Base-by-base conservation (phyloP, 2,329 filamentous ascomycete genomes). In the Diaporthe citri region DNA sequence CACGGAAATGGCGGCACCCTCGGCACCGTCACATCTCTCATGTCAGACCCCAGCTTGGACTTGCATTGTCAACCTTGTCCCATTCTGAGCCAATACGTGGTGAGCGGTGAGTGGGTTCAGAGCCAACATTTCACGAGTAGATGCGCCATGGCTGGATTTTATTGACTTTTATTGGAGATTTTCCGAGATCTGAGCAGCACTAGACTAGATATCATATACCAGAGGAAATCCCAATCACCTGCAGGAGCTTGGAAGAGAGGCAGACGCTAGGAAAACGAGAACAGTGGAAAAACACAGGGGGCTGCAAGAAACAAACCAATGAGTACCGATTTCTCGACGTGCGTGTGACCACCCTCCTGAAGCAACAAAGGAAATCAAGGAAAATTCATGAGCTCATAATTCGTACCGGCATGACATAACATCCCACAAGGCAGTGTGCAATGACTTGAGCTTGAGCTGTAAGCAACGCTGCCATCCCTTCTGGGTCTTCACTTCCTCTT, bases 331-430 rank as follows among this genome's bases (percentile, higher is more conserved):
- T 2, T 25, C 64, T 52, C n/a, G 7, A 67, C 22, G 12, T 36
- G 46, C 34, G 28, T 34, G 28, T 39, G 22, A 28, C 31, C 39
- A 20, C 39, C 22, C n/a, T n/a, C 31, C 34, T 22, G 3, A 13
- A 52, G 31, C 13, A 41, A 39, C 0, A 31, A 22, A 28, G 13
- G 17, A 25, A 67, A n/a, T 22, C 1, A 48, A 15, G 4, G 12
- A 46, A 8, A 28, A 5, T 41, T 46, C 70, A 34, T 72, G 17
- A 28, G 36, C n/a, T 72, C 70, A 25, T 72, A 43, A 46, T 41
- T n/a, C 70, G 43, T 55, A 17, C n/a, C 25, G 25, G 1, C 8
- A 12, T 9, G 25, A 46, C 3, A 39, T 2, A 28, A 10, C 2
- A 13, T 34, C 34, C 10, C 46, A 39, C 20, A 7, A 55, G 13